A percentile compares a stretch with the other conserved stretches of the same genome.
These are phyloP conservation scores for Hysterium pulicare DNA, from an alignment of 2,329 filamentous ascomycete species.

Conservation along the genomic window DNA sequence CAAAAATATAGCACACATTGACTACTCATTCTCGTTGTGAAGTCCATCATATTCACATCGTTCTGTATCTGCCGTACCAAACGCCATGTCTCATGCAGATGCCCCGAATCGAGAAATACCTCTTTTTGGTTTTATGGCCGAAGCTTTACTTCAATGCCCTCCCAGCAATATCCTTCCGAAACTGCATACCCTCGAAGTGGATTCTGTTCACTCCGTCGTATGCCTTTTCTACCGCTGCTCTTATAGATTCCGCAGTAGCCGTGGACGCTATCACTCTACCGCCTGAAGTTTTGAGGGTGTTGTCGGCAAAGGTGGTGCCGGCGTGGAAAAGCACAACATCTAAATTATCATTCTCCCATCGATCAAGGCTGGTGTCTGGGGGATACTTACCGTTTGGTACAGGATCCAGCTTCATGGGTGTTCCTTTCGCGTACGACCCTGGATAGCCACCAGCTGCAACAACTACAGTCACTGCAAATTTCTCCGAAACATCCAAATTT, in stretches of 20 bases:
- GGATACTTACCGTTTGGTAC: constrained; percentile 43
- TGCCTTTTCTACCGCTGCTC: constrained; percentile 80
- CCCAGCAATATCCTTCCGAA: constrained; percentile 81
- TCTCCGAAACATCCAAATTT: constrained; percentile 62
- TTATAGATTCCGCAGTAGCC: constrained; percentile 69
- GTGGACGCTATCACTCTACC: constrained; percentile 94
- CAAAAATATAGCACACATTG: constrained; percentile 5
- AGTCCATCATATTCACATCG: neutral
- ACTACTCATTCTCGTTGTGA: neutral
- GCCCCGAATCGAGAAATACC: neutral
- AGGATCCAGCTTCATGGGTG: constrained; percentile 54
- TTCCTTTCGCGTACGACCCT: constrained; percentile 75
- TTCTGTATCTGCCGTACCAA: neutral
- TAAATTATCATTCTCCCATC: too few species aligned
- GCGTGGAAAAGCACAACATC: constrained; percentile 83
- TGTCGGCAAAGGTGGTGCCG: constrained; percentile 66
- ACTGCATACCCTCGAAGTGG: constrained; percentile 86
- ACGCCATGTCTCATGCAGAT: neutral
- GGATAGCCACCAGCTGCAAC: constrained; percentile 91
- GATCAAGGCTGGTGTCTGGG: neutral
- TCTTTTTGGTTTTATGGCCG: neutral
- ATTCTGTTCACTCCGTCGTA: constrained; percentile 80
- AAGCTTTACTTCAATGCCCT: constrained; percentile 40
- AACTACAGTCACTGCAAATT: constrained; percentile 87
- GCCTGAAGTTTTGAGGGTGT: constrained; percentile 70